Percentiles rank a stretch among this genome's conserved stretches.
phyloP scores from a whole-genome alignment of 192 early-diverging fungal genomes.

The Linnemannia zychae region DNA sequence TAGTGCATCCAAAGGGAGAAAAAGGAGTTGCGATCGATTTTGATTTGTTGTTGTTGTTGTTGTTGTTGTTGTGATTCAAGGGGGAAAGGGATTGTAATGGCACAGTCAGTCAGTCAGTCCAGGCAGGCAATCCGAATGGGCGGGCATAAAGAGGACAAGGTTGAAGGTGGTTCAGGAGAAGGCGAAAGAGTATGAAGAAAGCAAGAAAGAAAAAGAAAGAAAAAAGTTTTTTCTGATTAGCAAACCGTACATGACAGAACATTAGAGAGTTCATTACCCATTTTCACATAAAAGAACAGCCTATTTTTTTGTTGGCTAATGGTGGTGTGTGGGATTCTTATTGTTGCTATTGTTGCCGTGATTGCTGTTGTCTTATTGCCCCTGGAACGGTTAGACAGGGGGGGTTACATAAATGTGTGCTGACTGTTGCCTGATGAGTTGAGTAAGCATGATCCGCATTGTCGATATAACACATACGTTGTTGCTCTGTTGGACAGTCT shows the following conservation, averaged over 20 bases:
- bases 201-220: neutral
- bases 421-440: too few species aligned
- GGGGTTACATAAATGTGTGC: too few species aligned
- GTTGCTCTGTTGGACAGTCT: too few species aligned
- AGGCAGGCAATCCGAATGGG: neutral
- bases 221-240: neutral
- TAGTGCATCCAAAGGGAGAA: neutral
- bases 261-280: neutral
- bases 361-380: too few species aligned
- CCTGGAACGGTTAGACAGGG: too few species aligned
- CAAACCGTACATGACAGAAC: neutral
- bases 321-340: too few species aligned
- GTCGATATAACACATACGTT: too few species aligned
- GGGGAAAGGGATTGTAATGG: neutral
- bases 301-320: neutral
- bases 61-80: neutral
- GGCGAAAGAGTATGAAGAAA: neutral
- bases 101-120: neutral
- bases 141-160: neutral
- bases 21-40: slow-evolving; percentile 3
- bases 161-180: neutral
- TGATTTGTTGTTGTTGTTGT: too few species aligned
- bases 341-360: too few species aligned
- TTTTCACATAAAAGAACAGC: neutral
- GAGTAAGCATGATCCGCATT: too few species aligned